Conservation (phyloP, 495 filamentous ascomycete genomes). For the Daldinia decipiens region DNA sequence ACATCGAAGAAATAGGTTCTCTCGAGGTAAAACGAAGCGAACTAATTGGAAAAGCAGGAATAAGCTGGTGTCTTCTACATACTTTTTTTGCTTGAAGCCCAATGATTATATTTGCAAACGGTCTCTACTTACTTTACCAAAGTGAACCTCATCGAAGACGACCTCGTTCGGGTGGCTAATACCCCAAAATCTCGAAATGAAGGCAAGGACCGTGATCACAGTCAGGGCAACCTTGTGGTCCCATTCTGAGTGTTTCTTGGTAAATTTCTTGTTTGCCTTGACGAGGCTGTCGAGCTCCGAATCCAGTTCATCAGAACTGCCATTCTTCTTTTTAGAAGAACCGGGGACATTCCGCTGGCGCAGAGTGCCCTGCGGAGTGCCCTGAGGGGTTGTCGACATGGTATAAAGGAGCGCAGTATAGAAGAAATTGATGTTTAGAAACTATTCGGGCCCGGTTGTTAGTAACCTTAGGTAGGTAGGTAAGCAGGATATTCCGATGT, state of each 20-base stretch:
- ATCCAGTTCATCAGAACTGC: slow-evolving; percentile 51
- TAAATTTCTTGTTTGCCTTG: slow-evolving; percentile 44
- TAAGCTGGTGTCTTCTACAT: slow-evolving; percentile 28
- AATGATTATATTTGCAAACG: background rate
- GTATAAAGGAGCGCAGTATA: slow-evolving; percentile 37
- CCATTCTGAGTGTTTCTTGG: slow-evolving; percentile 67
- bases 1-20: slow-evolving; percentile 99
- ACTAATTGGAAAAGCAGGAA: slow-evolving; percentile 61
- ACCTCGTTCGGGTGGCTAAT: slow-evolving; percentile 95
- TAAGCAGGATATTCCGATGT: slow-evolving; percentile 9
- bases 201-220: slow-evolving; percentile 84
- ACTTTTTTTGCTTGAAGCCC: background rate
- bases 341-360: slow-evolving; percentile 63
- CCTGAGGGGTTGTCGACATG: slow-evolving; percentile 52
- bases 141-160: slow-evolving; percentile 99
- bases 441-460: slow-evolving; percentile 21
- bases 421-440: slow-evolving; percentile 28
- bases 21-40: slow-evolving; percentile 96
- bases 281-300: slow-evolving; percentile 58
- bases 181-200: slow-evolving; percentile 92
- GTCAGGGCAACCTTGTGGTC: slow-evolving; percentile 85
- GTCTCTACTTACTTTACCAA: slow-evolving; percentile 83
- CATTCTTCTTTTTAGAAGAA: slow-evolving; percentile 58
- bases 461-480: slow-evolving; percentile 1
- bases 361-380: slow-evolving; percentile 58